Conservation (phyloP, 768 basidiomycete genomes). For the Amyloporia xantha region DNA sequence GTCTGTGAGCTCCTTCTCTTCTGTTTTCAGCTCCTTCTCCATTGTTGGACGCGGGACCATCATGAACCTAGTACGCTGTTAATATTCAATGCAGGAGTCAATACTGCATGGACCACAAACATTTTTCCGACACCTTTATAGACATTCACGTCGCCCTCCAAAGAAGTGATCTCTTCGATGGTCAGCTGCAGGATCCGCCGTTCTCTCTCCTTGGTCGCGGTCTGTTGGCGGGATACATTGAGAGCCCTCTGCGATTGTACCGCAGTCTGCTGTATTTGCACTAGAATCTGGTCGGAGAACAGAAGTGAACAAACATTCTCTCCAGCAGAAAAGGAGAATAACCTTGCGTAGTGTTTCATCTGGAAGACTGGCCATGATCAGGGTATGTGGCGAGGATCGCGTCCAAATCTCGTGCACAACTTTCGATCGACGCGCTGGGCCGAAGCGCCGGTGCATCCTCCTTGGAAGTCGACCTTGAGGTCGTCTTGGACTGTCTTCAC, state of each 20-base stretch:
- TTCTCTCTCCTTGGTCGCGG: constrained; percentile 78
- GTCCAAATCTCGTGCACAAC: no score
- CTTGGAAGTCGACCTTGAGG: no score
- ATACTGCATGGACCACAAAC: constrained; percentile 36
- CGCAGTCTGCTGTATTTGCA: constrained; percentile 90
- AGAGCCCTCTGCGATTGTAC: constrained; percentile 79
- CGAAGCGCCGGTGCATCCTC: no score
- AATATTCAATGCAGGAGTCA: neutral
- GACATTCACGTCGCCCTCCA: constrained; percentile 70
- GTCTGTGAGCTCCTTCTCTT: constrained; percentile 80
- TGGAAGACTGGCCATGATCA: constrained; percentile 26
- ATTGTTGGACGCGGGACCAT: constrained; percentile 74
- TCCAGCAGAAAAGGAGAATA: neutral
- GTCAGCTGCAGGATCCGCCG: constrained; percentile 86
- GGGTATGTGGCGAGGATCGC: neutral
- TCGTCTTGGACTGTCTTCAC: no score
- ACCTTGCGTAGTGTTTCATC: constrained; percentile 86
- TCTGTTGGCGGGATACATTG: constrained; percentile 68
- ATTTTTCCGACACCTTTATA: constrained; percentile 97
- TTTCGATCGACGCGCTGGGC: constrained; percentile 3
- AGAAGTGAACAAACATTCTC: neutral
- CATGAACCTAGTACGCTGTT: constrained; percentile 65
- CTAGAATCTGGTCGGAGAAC: constrained; percentile 63
- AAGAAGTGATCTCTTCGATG: constrained; percentile 68
- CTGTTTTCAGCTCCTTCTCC: constrained; percentile 64